A percentile compares a stretch with the other conserved stretches of the same genome.
These are phyloP conservation scores for Tolypocladium amazonense DNA, from an alignment of 2,329 filamentous ascomycete genomes.

Conservation along the genomic window DNA sequence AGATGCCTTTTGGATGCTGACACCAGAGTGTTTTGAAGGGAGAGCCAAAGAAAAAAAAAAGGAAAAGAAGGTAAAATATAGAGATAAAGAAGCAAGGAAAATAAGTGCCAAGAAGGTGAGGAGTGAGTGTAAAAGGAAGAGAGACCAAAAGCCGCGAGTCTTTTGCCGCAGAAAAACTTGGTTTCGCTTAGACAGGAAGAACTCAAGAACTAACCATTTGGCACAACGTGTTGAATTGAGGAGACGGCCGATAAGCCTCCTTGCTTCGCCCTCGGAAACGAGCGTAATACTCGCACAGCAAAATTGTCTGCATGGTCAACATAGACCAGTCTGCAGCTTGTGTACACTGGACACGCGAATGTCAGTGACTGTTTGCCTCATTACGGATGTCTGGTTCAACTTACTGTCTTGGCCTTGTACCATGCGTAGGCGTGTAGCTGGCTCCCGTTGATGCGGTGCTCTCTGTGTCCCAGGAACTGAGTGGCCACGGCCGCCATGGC, in stretches of 20 bases:
- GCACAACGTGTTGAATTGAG: constrained; percentile 38
- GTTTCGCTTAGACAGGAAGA: constrained; percentile 1
- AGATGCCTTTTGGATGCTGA: constrained; percentile 2
- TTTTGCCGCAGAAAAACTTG: background rate
- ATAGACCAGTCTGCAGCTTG: constrained; percentile 27
- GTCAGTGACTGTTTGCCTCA: background rate
- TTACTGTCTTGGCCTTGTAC: constrained; percentile 38
- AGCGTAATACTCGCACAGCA: constrained; percentile 44
- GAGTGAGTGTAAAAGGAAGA: constrained; percentile 16
- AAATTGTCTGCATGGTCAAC: constrained; percentile 40
- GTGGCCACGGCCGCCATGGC: constrained; percentile 49
- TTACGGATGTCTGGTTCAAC: constrained; percentile 11
- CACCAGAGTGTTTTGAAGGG: background rate
- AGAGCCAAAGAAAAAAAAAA: constrained; percentile 10
- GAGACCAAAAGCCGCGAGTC: constrained; percentile 12
- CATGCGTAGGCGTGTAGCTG: constrained; percentile 40
- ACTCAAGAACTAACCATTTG: constrained; percentile 36
- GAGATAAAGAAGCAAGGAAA: constrained; percentile 19
- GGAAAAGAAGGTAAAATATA: constrained; percentile 11
- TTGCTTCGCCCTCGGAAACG: constrained; percentile 42
- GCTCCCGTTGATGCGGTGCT: constrained; percentile 38
- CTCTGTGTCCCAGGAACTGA: constrained; percentile 35
- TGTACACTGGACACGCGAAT: constrained; percentile 23
- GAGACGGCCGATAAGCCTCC: constrained; percentile 34
- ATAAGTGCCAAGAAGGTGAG: constrained; percentile 9